Percentiles rank a stretch among this genome's conserved stretches.
Evolutionary conservation across 441 rosid species (phyloP).

Genomic region (Theobroma grandiflorum): DNA sequence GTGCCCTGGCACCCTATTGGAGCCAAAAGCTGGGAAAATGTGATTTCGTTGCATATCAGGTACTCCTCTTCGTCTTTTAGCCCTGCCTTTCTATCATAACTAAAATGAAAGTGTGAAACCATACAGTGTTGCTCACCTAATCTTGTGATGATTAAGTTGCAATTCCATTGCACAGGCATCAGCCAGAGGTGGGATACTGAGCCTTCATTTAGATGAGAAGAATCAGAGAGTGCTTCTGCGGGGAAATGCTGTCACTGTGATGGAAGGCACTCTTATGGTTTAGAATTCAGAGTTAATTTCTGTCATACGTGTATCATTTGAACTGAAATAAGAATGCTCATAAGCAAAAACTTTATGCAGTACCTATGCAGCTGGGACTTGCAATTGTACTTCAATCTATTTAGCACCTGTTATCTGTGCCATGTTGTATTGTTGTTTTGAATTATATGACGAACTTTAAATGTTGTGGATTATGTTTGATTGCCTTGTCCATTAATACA

Average conservation of each 20-base stretch:
- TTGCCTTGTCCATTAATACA: background rate
- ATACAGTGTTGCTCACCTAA: background rate
- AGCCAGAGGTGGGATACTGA: constrained; percentile 64
- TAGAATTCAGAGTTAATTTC: constrained; percentile 28
- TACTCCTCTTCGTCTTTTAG: constrained; percentile 38
- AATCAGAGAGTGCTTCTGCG: constrained; percentile 60
- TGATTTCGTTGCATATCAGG: constrained; percentile 66
- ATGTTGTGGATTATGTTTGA: background rate
- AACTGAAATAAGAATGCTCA: background rate
- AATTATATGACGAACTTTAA: background rate
- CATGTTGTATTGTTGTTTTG: too few species aligned
- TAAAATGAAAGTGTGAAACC: background rate
- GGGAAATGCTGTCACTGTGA: constrained; percentile 73
- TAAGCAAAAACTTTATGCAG: too few species aligned
- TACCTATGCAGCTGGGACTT: background rate
- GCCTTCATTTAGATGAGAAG: constrained; percentile 55
- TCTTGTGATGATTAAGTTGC: background rate
- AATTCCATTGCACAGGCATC: constrained; percentile 60
- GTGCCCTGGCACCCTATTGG: constrained; percentile 78
- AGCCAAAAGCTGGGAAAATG: constrained; percentile 65
- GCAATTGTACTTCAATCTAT: too few species aligned
- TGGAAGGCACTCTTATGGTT: constrained; percentile 71
- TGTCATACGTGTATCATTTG: background rate
- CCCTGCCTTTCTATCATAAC: background rate
- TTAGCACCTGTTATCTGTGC: too few species aligned